Evolutionary conservation across 1,139 yeast genomes (phyloP), one percentile per base, ranked within the genome.

Genomic region (Suhomyces panamericanus): DNA sequence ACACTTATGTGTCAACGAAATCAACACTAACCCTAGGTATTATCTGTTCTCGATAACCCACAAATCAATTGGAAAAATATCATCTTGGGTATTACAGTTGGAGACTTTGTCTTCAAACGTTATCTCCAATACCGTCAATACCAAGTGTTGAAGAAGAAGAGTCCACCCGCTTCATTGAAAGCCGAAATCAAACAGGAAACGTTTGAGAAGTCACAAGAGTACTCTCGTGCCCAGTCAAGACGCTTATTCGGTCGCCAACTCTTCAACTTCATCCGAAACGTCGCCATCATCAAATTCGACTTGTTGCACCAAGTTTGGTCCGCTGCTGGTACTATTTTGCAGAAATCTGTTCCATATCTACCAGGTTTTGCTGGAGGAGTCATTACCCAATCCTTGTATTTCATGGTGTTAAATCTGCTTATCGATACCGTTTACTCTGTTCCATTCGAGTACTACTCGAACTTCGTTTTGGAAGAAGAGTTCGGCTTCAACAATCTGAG

Each of bases 401-500:
- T 87, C 66, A 59, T 65, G 35, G 50, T 60, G 26, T 70, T 80
- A 40, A 71, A 72, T 14, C 73, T 76, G 38, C 49, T 79, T 27
- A 45, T 81, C 34, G 70, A 83, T 11, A 71, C 83, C 8, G 40
- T 87, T 9, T 49, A 80, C 37, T 73, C 81, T 7, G 63, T 86
- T 49, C 99, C 99, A 3, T 61, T 81, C 32, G 74, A 83, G 12
- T 83, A 87, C 63, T 91, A 90, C 66, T 72, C 78, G 46, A 85
- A 86, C 56, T 93, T 93, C 70, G 93, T 90, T 12, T 75, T 93
- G 56, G 99, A 93, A 67, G 96, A 91, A 63, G 83, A 82, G 64
- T 91, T 77, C 59, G 99, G 99, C 0, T 93, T 93, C 73, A 93
- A 93, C 69, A 93, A 93, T 64, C 76, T 81, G 57, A 93, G 97